phyloP scores from a whole-genome alignment of 768 basidiomycete genomes.

The Strobilomyces dryophilus region DNA sequence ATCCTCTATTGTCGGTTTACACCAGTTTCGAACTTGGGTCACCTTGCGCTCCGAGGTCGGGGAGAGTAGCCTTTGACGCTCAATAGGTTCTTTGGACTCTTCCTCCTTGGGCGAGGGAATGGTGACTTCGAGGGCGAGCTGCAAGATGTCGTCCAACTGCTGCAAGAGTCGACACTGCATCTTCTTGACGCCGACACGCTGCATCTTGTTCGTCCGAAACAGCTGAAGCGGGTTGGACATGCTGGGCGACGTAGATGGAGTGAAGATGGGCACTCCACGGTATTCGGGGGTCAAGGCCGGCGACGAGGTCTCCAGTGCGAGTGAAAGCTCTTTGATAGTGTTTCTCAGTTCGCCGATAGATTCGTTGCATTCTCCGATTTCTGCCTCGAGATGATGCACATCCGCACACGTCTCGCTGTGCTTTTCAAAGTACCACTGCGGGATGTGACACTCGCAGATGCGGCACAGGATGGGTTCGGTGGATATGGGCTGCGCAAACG shows the following conservation, averaged over 20 bases:
- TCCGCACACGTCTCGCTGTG: constrained; percentile 99
- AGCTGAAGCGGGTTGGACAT: constrained; percentile 73
- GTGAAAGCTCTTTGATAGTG: constrained; percentile 74
- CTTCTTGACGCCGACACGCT: constrained; percentile 75
- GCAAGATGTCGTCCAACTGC: constrained; percentile 82
- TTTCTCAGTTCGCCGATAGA: constrained; percentile 82
- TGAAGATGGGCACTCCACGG: constrained; percentile 81
- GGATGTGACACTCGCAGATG: constrained; percentile 95
- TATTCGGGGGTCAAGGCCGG: constrained; percentile 72
- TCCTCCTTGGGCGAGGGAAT: constrained; percentile 90
- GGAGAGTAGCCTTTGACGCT: constrained; percentile 86
- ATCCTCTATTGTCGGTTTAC: constrained; percentile 81
- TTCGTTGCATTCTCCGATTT: constrained; percentile 92
- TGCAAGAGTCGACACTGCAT: constrained; percentile 78
- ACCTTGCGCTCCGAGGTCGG: constrained; percentile 88
- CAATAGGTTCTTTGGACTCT: constrained; percentile 85
- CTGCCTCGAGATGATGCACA: constrained; percentile 92
- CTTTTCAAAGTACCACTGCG: constrained; percentile 99
- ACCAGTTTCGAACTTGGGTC: constrained; percentile 80
- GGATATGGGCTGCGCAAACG: constrained; percentile 73
- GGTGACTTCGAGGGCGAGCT: constrained; percentile 74
- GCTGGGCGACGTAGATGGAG: constrained; percentile 65
- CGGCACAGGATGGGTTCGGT: constrained; percentile 87
- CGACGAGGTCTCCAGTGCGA: constrained; percentile 71
- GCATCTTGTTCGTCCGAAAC: constrained; percentile 75